phyloP scores from a whole-genome alignment of 2,329 filamentous ascomycete species.

The Colletotrichum falcatum region DNA sequence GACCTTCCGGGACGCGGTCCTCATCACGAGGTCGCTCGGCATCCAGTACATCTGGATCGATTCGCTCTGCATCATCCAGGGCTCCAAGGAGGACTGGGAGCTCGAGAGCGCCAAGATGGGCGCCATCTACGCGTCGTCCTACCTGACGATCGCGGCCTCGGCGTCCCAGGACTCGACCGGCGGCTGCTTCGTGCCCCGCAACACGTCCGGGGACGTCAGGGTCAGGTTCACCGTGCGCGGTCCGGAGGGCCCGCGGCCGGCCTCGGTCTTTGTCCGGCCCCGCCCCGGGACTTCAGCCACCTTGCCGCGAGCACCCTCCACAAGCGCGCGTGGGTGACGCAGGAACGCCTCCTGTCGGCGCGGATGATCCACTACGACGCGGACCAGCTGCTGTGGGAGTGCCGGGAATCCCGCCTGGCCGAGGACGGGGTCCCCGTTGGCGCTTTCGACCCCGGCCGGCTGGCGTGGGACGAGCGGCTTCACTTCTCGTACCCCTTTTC shows the following conservation, averaged over 20 bases:
- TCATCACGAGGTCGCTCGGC: constrained; percentile 11
- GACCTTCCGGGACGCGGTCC: constrained; percentile 23
- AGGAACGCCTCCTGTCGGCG: constrained; percentile 43
- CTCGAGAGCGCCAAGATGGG: constrained; percentile 2
- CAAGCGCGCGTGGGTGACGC: constrained; percentile 43
- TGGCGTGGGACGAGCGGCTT: constrained; percentile 8
- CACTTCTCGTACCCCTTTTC: constrained; percentile 6
- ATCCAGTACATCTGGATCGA: constrained; percentile 32
- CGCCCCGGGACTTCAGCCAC: not conserved
- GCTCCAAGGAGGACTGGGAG: constrained; percentile 1
- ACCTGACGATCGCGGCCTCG: not conserved
- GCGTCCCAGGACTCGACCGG: constrained; percentile 2
- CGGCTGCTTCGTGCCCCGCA: not conserved
- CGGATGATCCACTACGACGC: constrained; percentile 41
- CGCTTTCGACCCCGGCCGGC: not conserved
- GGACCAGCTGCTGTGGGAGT: constrained; percentile 43
- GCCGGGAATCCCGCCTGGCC: constrained; percentile 8
- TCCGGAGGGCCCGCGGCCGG: no score
- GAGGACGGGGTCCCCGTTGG: constrained; percentile 4
- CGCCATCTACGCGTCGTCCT: not conserved
- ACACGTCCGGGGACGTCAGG: not conserved
- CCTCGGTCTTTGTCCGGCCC: not conserved
- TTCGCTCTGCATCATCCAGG: constrained; percentile 32
- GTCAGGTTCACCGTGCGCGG: not conserved
- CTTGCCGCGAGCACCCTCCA: constrained; percentile 27